Percentiles rank a stretch among this genome's conserved stretches.
phyloP scores from a whole-genome alignment of 2,329 filamentous ascomycete genomes.

The Fusarium luffae region DNA sequence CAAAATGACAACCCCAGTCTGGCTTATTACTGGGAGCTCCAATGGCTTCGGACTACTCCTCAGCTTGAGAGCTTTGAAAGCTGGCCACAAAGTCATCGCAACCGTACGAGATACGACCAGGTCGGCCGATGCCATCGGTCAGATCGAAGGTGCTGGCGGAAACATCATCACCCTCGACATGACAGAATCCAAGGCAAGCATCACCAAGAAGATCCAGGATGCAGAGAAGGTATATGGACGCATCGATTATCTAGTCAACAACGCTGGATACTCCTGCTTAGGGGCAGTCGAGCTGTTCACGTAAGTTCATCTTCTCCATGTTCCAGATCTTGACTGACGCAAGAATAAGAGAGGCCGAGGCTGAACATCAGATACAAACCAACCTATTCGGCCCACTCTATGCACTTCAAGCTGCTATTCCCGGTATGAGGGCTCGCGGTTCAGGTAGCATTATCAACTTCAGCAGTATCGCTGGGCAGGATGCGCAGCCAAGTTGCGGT shows the following conservation, averaged over 20 bases:
- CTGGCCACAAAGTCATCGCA: conserved; percentile 35
- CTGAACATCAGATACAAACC: conserved; percentile 56
- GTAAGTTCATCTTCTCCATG: conserved; percentile 9
- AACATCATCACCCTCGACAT: conserved; percentile 47
- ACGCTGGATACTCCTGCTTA: conserved; percentile 56
- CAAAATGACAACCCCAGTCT: conserved; percentile 39
- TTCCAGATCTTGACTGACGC: conserved; percentile 6
- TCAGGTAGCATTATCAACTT: conserved; percentile 60
- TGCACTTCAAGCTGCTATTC: conserved; percentile 60
- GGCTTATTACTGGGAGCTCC: conserved; percentile 43
- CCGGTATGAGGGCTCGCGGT: conserved; percentile 56
- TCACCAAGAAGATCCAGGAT: conserved; percentile 38
- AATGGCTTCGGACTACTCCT: conserved; percentile 41
- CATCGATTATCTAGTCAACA: conserved; percentile 65
- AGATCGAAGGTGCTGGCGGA: conserved; percentile 42
- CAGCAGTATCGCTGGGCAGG: conserved; percentile 57
- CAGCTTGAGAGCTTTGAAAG: conserved; percentile 29
- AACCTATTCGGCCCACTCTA: conserved; percentile 63
- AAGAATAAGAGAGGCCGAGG: conserved; percentile 51
- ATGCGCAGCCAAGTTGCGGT: conserved; percentile 52
- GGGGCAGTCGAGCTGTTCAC: conserved; percentile 44
- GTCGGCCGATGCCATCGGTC: conserved; percentile 30
- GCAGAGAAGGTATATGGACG: conserved; percentile 44
- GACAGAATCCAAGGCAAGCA: conserved; percentile 41
- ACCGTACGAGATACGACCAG: conserved; percentile 32